These are phyloP conservation scores for Trichoderma arundinaceum DNA, from an alignment of 2,329 filamentous ascomycete genomes.

Conservation along the genomic window DNA sequence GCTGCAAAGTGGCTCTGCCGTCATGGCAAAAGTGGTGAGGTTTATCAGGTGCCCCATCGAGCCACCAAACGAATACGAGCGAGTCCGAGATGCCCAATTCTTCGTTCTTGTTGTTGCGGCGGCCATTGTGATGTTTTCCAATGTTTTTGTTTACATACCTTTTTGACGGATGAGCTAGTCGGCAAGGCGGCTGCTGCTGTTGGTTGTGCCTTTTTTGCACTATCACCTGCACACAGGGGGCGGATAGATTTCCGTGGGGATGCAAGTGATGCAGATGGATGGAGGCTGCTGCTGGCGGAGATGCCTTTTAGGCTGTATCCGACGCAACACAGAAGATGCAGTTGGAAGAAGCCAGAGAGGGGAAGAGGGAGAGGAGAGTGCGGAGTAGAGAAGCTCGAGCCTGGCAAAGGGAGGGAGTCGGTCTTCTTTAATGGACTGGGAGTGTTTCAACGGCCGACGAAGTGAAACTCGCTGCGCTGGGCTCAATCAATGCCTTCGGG, in stretches of 20 bases:
- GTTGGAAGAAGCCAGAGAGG: not conserved
- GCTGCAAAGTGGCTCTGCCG: not conserved
- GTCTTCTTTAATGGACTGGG: no score
- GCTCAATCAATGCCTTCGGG: no score
- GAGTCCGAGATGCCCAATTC: not conserved
- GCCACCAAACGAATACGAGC: no score
- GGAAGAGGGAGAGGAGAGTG: not conserved
- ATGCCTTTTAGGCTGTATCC: conserved; percentile 9
- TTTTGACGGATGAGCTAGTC: not conserved
- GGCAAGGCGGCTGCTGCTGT: not conserved
- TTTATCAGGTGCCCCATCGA: not conserved
- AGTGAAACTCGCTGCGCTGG: no score
- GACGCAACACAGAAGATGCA: not conserved
- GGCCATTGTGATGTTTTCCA: not conserved
- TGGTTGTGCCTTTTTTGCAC: not conserved
- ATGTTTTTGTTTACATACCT: not conserved
- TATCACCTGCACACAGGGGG: conserved; percentile 8
- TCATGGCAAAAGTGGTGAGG: not conserved
- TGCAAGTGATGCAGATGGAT: conserved; percentile 18
- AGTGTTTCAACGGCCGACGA: no score
- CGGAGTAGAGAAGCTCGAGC: no score
- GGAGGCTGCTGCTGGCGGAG: conserved; percentile 17
- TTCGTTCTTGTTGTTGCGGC: not conserved
- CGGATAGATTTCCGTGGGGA: conserved; percentile 1
- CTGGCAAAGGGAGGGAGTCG: no score